Evolutionary conservation across 306 rosid species (phyloP), one percentile per base, ranked within the genome.

Genomic region (Begonia peltatifolia): DNA sequence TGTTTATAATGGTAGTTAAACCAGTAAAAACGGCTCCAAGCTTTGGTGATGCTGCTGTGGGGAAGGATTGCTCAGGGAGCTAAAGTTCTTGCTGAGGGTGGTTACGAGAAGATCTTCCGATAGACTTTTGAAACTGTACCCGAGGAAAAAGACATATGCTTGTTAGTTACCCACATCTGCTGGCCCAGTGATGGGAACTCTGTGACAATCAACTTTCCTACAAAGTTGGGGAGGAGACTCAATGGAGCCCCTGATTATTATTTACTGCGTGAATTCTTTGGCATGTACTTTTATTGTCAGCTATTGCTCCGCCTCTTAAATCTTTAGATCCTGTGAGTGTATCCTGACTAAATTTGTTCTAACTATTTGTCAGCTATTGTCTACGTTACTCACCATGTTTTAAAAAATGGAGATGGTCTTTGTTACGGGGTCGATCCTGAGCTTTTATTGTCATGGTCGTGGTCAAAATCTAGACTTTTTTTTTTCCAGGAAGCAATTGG

Each of bases 41-140:
- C 68, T 75, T 92, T 76, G 82, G 94, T 55, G 99, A 92, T 63
- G 99, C 96, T 51, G 94, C 96, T 42, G 99, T 86, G 41, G 90
- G 90, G 88, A 61, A 92, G 96, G 69, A 83, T 92, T 69, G 96
- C 96, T 59, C 99, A 92, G 73, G 73, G 93, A 11, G 81, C 96
- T n/a, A 92, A 86, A 68, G 99, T 92, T 38, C 77, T 92, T 14
- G 86, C 99, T 12, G 99, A 92, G 73, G 99, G 99, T 50, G 99
- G 99, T 46, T 81, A 92, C 47, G 99, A 86, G 79, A 92, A 92
- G 73, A 81, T 92, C 54, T 92, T 92, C 65, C 71, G 80, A 42
- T 85, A 79, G 43, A 76, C 75, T 54, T 92, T 92, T 69, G 87
- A 86, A 87, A 83, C 82, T 17, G 73, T 67, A 55, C 84, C 87